phyloP scores from a whole-genome alignment of 306 rosid genomes.

The Gillenia trifoliata region DNA sequence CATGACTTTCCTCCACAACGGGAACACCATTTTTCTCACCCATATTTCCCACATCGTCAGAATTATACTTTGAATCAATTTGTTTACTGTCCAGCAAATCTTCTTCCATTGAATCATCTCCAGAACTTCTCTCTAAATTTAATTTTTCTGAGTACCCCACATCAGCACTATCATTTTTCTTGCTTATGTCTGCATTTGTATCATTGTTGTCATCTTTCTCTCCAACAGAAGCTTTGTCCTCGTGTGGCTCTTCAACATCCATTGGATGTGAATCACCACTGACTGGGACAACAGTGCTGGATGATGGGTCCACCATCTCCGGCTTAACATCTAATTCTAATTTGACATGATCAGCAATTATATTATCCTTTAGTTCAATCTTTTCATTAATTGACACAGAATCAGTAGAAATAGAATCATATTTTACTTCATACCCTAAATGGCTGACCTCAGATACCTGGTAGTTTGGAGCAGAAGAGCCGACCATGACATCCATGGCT shows the following conservation, averaged over 20 bases:
- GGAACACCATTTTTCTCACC: constrained; percentile 41
- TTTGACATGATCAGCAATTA: constrained; percentile 98
- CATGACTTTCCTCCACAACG: constrained; percentile 39
- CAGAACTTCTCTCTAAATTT: constrained; percentile 96
- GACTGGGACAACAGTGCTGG: constrained; percentile 64
- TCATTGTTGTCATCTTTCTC: constrained; percentile 38
- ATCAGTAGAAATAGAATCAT: constrained; percentile 99
- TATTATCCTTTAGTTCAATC: constrained; percentile 98
- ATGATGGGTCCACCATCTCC: constrained; percentile 98
- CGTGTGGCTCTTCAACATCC: constrained; percentile 58
- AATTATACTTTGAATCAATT: constrained; percentile 62
- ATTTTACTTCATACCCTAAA: constrained; percentile 93
- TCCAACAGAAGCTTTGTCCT: constrained; percentile 37
- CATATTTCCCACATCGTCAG: constrained; percentile 49
- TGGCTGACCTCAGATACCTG: constrained; percentile 99
- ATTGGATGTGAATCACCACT: constrained; percentile 71
- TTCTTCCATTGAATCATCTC: constrained; percentile 98
- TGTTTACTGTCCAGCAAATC: constrained; percentile 82
- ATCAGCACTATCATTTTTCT: constrained; percentile 54
- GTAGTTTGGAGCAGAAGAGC: constrained; percentile 57
- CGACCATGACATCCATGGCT: constrained; percentile 39
- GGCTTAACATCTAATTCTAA: constrained; percentile 91
- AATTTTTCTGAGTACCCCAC: constrained; percentile 80
- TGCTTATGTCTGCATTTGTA: constrained; percentile 41
- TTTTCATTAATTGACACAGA: constrained; percentile 97